phyloP scores from a whole-genome alignment of 2,329 filamentous ascomycete genomes.

The Sporothrix mexicana region DNA sequence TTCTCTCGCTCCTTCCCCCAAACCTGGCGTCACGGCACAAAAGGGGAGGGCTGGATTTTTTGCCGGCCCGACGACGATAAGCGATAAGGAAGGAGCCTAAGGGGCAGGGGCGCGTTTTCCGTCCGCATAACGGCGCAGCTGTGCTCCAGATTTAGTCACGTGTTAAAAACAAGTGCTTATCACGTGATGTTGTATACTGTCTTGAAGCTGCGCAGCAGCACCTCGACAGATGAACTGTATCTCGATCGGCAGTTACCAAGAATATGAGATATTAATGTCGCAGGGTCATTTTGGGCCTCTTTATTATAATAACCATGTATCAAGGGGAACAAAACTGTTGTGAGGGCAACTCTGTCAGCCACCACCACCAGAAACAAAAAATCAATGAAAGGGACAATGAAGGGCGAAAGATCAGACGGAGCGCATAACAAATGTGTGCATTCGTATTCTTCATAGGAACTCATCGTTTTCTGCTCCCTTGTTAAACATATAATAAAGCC shows the following conservation, averaged over 20 bases:
- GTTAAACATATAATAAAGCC: background rate
- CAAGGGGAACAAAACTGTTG: no score
- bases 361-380: no score
- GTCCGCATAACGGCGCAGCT: conserved; percentile 14
- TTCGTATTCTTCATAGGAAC: conserved; percentile 5
- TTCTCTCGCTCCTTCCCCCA: conserved; percentile 25
- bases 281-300: no score
- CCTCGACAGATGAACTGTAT: no score
- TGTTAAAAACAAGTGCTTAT: background rate
- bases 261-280: no score
- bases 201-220: no score
- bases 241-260: no score
- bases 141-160: conserved; percentile 15
- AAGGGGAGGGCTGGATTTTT: conserved; percentile 39
- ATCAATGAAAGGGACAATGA: no score
- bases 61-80: conserved; percentile 39
- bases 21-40: conserved; percentile 37
- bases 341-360: no score
- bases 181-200: no score
- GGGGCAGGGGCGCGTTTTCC: background rate
- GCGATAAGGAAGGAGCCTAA: conserved; percentile 34
- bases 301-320: no score
- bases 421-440: background rate
- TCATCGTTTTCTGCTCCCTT: background rate
- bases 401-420: no score